phyloP scores from a whole-genome alignment of 306 rosid species.

The Ammopiptanthus mongolicus region DNA sequence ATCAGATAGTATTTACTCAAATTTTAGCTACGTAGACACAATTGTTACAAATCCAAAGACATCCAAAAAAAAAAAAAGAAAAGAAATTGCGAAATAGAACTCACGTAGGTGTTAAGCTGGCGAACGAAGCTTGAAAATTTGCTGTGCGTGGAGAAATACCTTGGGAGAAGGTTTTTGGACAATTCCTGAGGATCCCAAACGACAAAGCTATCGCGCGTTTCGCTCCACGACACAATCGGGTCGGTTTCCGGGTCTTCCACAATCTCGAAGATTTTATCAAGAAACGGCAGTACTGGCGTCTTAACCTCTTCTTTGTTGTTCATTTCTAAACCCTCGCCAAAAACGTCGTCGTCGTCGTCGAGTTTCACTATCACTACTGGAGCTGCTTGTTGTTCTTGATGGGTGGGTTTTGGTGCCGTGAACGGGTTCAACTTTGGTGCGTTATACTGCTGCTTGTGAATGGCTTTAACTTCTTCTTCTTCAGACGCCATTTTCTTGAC shows the following conservation, averaged over 20 bases:
- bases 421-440: no score
- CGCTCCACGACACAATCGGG: slow-evolving; percentile 75
- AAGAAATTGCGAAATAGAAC: neutral
- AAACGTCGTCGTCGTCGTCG: no score
- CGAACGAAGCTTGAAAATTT: slow-evolving; percentile 94
- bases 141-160: slow-evolving; percentile 71
- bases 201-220: slow-evolving; percentile 52
- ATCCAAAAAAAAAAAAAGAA: no score
- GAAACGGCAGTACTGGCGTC: slow-evolving; percentile 73
- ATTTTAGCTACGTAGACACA: no score
- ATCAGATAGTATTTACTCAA: no score
- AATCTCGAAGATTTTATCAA: slow-evolving; percentile 72
- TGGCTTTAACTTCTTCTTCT: no score
- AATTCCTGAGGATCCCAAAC: slow-evolving; percentile 85
- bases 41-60: no score
- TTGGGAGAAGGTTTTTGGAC: slow-evolving; percentile 63
- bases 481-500: slow-evolving; percentile 23
- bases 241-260: slow-evolving; percentile 83
- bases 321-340: no score
- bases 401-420: no score
- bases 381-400: no score
- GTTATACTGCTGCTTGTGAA: no score
- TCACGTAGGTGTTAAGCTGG: slow-evolving; percentile 90
- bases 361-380: no score
- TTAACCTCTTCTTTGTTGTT: slow-evolving; percentile 24